Evolutionary conservation across 495 filamentous ascomycete species (phyloP).

Genomic region (Aspergillus nidulans): DNA sequence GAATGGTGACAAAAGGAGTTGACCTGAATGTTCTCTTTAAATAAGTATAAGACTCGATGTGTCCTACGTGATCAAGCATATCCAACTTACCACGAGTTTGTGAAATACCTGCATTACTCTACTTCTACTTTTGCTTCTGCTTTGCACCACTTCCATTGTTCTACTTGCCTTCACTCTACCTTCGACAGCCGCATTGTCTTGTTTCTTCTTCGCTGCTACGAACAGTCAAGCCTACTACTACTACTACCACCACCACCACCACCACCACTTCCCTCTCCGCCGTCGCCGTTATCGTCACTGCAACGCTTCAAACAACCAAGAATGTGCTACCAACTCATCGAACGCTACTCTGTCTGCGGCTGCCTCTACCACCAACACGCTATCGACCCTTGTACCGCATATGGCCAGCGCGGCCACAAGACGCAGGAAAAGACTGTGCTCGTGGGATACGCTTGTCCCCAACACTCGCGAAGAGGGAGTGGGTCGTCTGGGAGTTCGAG

Average conservation of each 20-base stretch:
- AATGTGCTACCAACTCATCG: slow-evolving; percentile 72
- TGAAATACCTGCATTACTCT: neutral
- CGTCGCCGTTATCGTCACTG: too few species aligned
- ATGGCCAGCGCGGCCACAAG: slow-evolving; percentile 65
- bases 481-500: neutral
- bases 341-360: slow-evolving; percentile 73
- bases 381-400: slow-evolving; percentile 67
- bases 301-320: too few species aligned
- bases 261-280: neutral
- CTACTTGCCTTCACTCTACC: neutral
- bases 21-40: neutral
- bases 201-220: neutral
- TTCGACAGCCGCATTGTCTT: neutral
- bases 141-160: neutral
- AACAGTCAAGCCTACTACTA: neutral
- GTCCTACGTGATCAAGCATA: neutral
- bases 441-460: slow-evolving; percentile 72
- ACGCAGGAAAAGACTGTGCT: slow-evolving; percentile 71
- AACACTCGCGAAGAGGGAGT: slow-evolving; percentile 44
- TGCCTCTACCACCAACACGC: slow-evolving; percentile 79
- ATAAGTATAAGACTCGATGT: neutral
- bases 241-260: neutral
- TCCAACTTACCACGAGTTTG: neutral
- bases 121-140: neutral
- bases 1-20: neutral